These are phyloP conservation scores for Grigorovia yakushimaensis DNA, from an alignment of 805 yeast species.

Conservation along the genomic window DNA sequence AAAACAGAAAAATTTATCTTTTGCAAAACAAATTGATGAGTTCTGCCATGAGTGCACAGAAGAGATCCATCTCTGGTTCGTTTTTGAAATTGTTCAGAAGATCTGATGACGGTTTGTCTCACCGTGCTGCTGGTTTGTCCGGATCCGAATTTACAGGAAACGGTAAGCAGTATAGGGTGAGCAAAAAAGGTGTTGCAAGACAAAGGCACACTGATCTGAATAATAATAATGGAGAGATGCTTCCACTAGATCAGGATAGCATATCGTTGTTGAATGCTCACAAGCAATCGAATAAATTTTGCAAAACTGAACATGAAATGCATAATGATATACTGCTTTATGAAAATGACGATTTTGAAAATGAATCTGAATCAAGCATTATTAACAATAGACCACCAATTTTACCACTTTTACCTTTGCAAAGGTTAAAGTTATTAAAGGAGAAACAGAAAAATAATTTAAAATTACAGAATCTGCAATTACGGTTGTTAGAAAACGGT, in stretches of 20 bases:
- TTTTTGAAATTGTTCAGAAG: background rate
- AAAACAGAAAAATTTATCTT: background rate
- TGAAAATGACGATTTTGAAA: background rate
- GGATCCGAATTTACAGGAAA: too few relatives aligned
- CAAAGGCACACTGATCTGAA: background rate
- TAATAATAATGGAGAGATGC: background rate
- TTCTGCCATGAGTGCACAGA: background rate
- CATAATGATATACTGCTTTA: background rate
- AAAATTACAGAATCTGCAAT: conserved; percentile 5
- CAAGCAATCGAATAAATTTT: too few relatives aligned
- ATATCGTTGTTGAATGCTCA: background rate
- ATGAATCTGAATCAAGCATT: background rate
- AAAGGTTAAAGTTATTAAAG: conserved; percentile 21
- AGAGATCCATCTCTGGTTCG: background rate
- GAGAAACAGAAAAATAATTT: conserved; percentile 15
- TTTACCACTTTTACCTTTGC: conserved; percentile 25
- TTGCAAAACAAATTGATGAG: background rate
- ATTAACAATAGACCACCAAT: conserved; percentile 21
- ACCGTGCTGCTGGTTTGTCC: background rate
- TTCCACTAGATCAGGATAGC: background rate
- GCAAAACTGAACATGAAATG: background rate
- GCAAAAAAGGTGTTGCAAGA: too few relatives aligned
- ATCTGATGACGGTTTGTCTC: background rate
- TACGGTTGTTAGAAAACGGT: background rate
- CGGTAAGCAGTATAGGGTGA: background rate